These are phyloP conservation scores for Zizania palustris DNA, from an alignment of 202 grass and related monocot species.

Conservation along the genomic window DNA sequence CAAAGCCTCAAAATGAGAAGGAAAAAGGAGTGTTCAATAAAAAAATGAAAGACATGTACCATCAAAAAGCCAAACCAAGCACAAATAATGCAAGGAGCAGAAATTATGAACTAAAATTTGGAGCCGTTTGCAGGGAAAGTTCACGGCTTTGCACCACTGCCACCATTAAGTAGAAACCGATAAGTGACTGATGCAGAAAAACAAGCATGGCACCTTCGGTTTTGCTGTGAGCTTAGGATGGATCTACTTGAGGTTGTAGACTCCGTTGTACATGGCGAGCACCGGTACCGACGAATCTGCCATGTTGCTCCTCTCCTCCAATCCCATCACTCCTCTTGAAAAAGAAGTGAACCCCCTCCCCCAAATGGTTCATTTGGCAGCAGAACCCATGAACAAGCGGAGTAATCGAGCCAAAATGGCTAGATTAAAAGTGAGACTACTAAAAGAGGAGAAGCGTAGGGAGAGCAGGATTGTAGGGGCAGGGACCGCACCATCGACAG, in stretches of 20 bases:
- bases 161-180: not conserved
- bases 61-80: not conserved
- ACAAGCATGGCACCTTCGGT: not conserved
- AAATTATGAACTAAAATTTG: slow-evolving; percentile 17
- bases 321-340: not conserved
- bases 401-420: not conserved
- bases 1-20: not conserved
- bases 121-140: slow-evolving; percentile 19
- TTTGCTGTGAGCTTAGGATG: not conserved
- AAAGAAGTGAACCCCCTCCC: not conserved
- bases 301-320: slow-evolving; percentile 37
- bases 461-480: too few relatives aligned
- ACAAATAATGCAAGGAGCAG: not conserved
- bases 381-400: not conserved
- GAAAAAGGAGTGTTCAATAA: slow-evolving; percentile 22
- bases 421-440: not conserved
- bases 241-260: slow-evolving; percentile 95
- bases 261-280: slow-evolving; percentile 82
- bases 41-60: not conserved
- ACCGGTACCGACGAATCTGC: slow-evolving; percentile 57
- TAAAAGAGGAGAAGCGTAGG: too few relatives aligned
- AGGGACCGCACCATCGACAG: slow-evolving; percentile 33
- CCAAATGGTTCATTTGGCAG: not conserved
- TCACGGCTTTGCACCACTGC: slow-evolving; percentile 36
- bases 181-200: not conserved